phyloP scores from a whole-genome alignment of 768 basidiomycete genomes.

The Psilocybe sp. region DNA sequence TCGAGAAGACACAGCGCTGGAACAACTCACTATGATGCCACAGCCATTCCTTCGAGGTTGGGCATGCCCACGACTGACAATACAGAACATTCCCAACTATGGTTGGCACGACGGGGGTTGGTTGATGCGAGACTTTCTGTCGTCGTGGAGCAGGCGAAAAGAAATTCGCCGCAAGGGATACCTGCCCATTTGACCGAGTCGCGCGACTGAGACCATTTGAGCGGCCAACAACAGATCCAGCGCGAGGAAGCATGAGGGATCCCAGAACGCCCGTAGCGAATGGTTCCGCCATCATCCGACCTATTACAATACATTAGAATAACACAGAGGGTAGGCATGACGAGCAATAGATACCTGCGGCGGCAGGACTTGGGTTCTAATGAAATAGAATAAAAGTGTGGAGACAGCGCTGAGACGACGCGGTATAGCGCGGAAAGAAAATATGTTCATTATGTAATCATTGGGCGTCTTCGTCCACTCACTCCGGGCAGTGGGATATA shows the following conservation, averaged over 20 bases:
- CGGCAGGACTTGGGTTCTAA: too few species aligned
- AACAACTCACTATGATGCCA: constrained; percentile 45
- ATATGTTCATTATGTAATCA: too few species aligned
- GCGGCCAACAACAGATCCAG: constrained; percentile 6
- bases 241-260: constrained; percentile 39
- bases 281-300: constrained; percentile 54
- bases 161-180: constrained; percentile 42
- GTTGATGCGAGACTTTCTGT: constrained; percentile 31
- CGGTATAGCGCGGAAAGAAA: too few species aligned
- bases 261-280: constrained; percentile 52
- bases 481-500: too few species aligned
- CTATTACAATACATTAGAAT: neutral
- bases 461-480: too few species aligned
- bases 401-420: too few species aligned
- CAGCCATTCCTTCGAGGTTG: constrained; percentile 39
- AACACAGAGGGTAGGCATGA: neutral
- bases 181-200: constrained; percentile 15
- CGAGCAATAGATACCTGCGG: neutral
- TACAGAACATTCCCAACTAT: constrained; percentile 29
- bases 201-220: constrained; percentile 12
- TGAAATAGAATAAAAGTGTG: too few species aligned
- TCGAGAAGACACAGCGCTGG: neutral
- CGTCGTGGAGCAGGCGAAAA: constrained; percentile 53
- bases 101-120: constrained; percentile 16
- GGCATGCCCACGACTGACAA: constrained; percentile 47